Percentiles rank a stretch among this genome's conserved stretches.
These are phyloP conservation scores for Halteria grandinella DNA, from an alignment of 73 alveolate genomes.

Conservation along the genomic window DNA sequence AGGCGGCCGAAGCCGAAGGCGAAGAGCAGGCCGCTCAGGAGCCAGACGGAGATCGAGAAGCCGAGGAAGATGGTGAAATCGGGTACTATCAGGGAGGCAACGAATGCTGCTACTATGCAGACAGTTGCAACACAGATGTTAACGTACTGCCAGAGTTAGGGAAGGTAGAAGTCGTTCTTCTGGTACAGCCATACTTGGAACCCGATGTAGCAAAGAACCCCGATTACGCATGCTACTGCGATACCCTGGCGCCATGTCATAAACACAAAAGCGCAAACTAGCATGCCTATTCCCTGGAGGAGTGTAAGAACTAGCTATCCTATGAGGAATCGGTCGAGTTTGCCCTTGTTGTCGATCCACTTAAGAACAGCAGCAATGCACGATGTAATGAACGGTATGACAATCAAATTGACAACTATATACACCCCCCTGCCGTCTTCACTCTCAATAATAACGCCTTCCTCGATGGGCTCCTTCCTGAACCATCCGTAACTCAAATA, in stretches of 20 bases:
- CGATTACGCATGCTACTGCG: constrained; percentile 28
- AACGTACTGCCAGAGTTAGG: constrained; percentile 33
- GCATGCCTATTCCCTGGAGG: constrained; percentile 51
- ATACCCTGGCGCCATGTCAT: constrained; percentile 53
- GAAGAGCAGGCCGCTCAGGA: constrained; percentile 34
- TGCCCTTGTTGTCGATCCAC: constrained; percentile 64
- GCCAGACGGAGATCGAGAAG: constrained; percentile 54
- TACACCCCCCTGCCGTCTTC: constrained; percentile 50
- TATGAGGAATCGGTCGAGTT: constrained; percentile 25
- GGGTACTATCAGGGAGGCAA: constrained; percentile 28
- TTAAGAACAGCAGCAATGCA: constrained; percentile 45
- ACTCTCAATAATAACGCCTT: too few species aligned
- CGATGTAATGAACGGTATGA: constrained; percentile 65
- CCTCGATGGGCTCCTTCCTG: constrained; percentile 4
- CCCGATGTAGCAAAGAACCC: constrained; percentile 16
- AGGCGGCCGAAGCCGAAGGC: constrained; percentile 40
- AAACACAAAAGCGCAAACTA: constrained; percentile 45
- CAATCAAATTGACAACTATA: constrained; percentile 57
- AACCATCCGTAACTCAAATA: neutral
- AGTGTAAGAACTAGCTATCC: neutral
- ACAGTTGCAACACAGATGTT: constrained; percentile 14
- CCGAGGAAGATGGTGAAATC: constrained; percentile 60
- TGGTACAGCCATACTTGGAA: constrained; percentile 25
- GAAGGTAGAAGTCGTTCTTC: constrained; percentile 34
- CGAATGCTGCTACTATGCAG: constrained; percentile 46